Percentiles rank a stretch among this genome's conserved stretches.
Evolutionary conservation across 768 basidiomycete species (phyloP).

Genomic region (Rhizopogon rudus): DNA sequence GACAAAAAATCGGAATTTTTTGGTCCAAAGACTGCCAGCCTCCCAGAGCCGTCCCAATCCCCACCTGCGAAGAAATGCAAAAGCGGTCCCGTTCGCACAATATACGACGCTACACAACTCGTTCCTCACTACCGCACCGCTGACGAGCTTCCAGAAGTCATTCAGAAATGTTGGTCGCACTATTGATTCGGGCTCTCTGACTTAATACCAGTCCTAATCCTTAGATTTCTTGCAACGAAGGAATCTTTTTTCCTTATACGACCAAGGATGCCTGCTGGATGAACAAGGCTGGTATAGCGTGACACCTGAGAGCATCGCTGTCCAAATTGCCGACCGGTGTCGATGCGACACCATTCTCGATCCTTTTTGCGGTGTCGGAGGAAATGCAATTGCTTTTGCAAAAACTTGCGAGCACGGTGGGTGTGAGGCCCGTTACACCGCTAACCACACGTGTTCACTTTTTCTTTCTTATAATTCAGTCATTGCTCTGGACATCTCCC

Average conservation of each 20-base stretch:
- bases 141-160: conserved; percentile 67
- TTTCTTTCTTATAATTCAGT: conserved; percentile 43
- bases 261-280: conserved; percentile 81
- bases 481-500: conserved; percentile 87
- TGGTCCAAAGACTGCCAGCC: conserved; percentile 5
- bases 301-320: conserved; percentile 90
- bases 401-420: conserved; percentile 91
- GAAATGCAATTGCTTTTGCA: conserved; percentile 96
- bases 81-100: conserved; percentile 29
- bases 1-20: conserved; percentile 38
- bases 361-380: conserved; percentile 97
- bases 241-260: conserved; percentile 76
- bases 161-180: conserved; percentile 72
- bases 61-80: conserved; percentile 16
- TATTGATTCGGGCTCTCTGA: background rate
- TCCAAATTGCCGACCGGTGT: conserved; percentile 91
- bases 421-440: conserved; percentile 14
- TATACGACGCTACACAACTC: conserved; percentile 66
- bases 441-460: background rate
- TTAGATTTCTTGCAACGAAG: conserved; percentile 84
- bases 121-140: conserved; percentile 65
- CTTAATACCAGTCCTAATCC: background rate
- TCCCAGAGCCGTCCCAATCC: conserved; percentile 1
- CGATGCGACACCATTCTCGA: conserved; percentile 82
- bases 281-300: conserved; percentile 97